A percentile compares a stretch with the other conserved stretches of the same genome.
Conservation (phyloP, 257 asterid genomes). For the Cinchona pubescens region DNA sequence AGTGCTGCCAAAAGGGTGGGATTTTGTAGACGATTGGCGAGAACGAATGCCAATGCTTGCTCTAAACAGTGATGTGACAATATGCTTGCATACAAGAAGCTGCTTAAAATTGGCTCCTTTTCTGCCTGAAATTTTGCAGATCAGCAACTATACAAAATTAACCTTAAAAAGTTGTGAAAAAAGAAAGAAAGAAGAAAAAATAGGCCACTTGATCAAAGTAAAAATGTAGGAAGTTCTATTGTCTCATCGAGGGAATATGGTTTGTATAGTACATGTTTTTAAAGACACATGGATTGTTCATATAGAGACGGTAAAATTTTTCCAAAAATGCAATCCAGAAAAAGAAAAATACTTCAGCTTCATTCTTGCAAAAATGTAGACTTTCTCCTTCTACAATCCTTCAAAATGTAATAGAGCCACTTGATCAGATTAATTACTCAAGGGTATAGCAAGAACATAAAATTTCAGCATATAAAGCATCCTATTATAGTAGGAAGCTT, state of each 20-base stretch:
- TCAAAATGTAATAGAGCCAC: background rate
- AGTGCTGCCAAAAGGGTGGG: conserved; percentile 48
- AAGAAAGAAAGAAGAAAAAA: too few species aligned
- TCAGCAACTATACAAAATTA: background rate
- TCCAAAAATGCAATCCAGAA: too few species aligned
- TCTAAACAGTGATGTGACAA: conserved; percentile 44
- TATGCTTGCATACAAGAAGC: conserved; percentile 42
- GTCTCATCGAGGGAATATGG: too few species aligned
- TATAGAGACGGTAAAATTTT: too few species aligned
- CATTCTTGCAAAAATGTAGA: background rate
- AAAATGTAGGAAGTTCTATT: too few species aligned
- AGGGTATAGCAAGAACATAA: background rate
- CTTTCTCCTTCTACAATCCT: background rate
- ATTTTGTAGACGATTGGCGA: conserved; percentile 46
- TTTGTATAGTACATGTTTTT: too few species aligned
- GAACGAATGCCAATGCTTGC: conserved; percentile 42
- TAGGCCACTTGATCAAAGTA: too few species aligned
- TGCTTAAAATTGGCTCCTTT: conserved; percentile 49
- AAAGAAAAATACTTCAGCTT: too few species aligned
- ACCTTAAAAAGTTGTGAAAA: background rate
- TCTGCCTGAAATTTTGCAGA: conserved; percentile 36
- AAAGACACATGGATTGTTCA: too few species aligned
- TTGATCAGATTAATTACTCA: background rate
- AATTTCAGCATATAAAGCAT: background rate
- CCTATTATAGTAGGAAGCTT: background rate